Base-by-base conservation (phyloP, 169 alveolate genomes). In the Cystoisospora suis region DNA sequence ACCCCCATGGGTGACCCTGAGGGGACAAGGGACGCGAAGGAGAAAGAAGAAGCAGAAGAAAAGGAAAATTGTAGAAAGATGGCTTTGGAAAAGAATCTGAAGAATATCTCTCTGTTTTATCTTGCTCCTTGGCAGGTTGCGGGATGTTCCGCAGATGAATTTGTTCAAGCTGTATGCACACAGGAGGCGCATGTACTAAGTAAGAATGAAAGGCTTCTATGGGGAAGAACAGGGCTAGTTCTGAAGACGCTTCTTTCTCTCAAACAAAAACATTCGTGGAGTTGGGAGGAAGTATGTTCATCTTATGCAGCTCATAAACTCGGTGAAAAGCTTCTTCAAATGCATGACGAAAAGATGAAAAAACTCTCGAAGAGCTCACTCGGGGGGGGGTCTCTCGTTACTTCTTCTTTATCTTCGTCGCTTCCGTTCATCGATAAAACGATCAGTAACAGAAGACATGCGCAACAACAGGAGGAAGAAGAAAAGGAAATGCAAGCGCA, bases 181-280 rank as follows among this genome's bases (percentile, higher is more conserved):
- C 83, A 72, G 27, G 83, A 72, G 56, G 83, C 83, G 56, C 83
- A 72, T 17, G 83, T 72, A 23, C 32, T 72, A 38, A 40, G 56
- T 38, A 72, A 40, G 56, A 72, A 72, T 38, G 83, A 72, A 34
- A 9, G 83, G 27, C 83, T 72, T 46, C 83, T 72, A 6, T 72
- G 83, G 83, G 83, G 83, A 3, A n/a, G 83, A 12, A 72, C 83
- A 4, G 83, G 83, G 36, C 3, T 72, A 4, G 23, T 72, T 34
- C 42, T 72, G 4, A 46, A 5, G 58, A 34, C 36, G 3, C 83
- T 72, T 2, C 32, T 72, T 15, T 9, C 53, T 20, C 32, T 72
- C 15, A 72, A 72, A 53, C 83, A 72, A 53, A 34, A 40, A 12
- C 42, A 38, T 17, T 23, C 15, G 34, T 72, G 83, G 83, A 36